Conservation (phyloP, 768 basidiomycete genomes). For the Termitomyces sp. region DNA sequence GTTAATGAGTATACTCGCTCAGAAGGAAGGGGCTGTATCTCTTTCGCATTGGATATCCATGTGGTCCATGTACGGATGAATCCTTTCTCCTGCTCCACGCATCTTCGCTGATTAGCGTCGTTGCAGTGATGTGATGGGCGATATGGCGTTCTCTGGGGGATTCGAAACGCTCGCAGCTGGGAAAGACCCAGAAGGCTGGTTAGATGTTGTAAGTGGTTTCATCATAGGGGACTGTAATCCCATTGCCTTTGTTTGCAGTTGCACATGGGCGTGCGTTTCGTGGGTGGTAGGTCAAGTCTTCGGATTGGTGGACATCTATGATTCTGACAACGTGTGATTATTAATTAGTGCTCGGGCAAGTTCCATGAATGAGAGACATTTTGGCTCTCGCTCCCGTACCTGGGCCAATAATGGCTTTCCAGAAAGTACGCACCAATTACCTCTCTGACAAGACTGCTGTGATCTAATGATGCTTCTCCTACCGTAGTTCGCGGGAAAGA, state of each 20-base stretch:
- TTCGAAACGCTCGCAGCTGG: conserved; percentile 20
- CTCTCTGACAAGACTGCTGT: background rate
- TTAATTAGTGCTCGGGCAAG: conserved; percentile 18
- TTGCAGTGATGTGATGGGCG: conserved; percentile 21
- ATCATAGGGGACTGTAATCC: background rate
- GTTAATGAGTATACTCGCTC: background rate
- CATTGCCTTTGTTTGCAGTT: conserved; percentile 1
- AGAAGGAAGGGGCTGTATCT: conserved; percentile 1
- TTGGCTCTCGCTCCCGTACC: conserved; percentile 14
- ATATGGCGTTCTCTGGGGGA: conserved; percentile 22
- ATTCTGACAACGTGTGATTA: background rate
- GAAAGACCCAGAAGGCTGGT: conserved; percentile 20
- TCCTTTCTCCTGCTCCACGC: background rate
- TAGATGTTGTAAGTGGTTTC: conserved; percentile 15
- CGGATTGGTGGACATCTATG: background rate
- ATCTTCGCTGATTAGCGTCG: background rate
- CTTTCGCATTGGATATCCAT: conserved; percentile 18
- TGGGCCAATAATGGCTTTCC: conserved; percentile 17
- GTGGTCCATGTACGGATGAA: conserved; percentile 6
- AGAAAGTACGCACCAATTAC: conserved; percentile 1
- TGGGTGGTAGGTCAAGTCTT: conserved; percentile 8
- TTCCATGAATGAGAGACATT: conserved; percentile 19
- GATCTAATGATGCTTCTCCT: background rate
- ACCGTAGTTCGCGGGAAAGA: conserved; percentile 12
- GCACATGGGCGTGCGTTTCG: conserved; percentile 16